A percentile compares a stretch with the other conserved stretches of the same genome.
phyloP scores from a whole-genome alignment of 2,329 filamentous ascomycete species.

The Leptographium radiaticola region DNA sequence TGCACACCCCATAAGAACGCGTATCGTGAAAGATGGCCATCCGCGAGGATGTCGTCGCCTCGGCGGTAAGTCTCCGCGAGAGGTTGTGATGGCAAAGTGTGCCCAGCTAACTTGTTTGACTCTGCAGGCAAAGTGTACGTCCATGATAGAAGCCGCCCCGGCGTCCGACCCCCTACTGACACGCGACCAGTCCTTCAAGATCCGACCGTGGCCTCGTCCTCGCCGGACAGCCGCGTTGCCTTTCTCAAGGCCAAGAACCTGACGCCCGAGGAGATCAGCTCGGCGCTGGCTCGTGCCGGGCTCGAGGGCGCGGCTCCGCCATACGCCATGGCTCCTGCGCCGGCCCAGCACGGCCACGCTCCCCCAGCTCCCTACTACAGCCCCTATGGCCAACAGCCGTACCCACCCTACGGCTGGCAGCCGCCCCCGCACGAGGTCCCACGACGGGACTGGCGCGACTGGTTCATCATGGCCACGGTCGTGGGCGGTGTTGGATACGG shows the following conservation, averaged over 20 bases:
- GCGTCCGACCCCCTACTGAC: neutral
- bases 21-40: constrained; percentile 48
- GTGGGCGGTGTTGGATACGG: constrained; percentile 83
- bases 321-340: constrained; percentile 18
- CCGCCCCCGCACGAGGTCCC: constrained; percentile 45
- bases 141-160: neutral
- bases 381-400: constrained; percentile 29
- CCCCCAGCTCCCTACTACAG: constrained; percentile 31
- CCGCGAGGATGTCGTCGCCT: constrained; percentile 83
- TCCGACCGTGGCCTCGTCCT: constrained; percentile 75
- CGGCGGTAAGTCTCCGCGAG: constrained; percentile 48
- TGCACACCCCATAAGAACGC: neutral
- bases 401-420: constrained; percentile 42
- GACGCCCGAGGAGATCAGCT: constrained; percentile 87
- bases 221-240: constrained; percentile 83
- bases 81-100: neutral
- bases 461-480: constrained; percentile 98
- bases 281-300: constrained; percentile 63
- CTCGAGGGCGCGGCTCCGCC: constrained; percentile 28
- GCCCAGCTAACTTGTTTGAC: too few species aligned
- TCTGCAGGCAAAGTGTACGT: constrained; percentile 2
- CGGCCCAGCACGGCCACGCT: constrained; percentile 15
- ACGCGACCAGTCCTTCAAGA: constrained; percentile 69
- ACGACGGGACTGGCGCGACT: constrained; percentile 89
- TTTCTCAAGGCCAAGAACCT: constrained; percentile 96